These are phyloP conservation scores for Spathaspora arborariae DNA, from an alignment of 805 yeast genomes.

Conservation along the genomic window DNA sequence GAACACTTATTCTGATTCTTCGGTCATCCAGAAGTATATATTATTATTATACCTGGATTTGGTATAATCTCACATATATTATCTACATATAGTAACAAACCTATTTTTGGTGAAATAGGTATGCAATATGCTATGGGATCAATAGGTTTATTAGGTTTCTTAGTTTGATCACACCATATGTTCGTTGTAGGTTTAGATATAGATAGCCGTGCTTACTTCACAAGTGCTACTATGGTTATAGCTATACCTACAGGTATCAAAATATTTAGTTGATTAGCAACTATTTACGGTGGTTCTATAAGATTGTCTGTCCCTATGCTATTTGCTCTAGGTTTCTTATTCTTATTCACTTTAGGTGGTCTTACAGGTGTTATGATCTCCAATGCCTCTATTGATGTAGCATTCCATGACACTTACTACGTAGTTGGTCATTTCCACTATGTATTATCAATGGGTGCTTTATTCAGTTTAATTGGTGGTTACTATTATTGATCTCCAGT, in stretches of 20 bases:
- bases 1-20: too few relatives aligned
- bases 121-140: constrained; percentile 4
- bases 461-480: not conserved
- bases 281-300: too few relatives aligned
- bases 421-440: not conserved
- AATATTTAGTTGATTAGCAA: not conserved
- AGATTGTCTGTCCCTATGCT: too few relatives aligned
- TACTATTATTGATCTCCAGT: not conserved
- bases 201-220: constrained; percentile 15
- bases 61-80: constrained; percentile 1
- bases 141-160: not conserved
- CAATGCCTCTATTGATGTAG: not conserved
- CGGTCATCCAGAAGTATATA: not conserved
- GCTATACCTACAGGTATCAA: not conserved
- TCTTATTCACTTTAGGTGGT: not conserved
- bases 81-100: not conserved
- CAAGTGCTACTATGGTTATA: not conserved
- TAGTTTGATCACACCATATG: constrained; percentile 16
- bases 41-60: not conserved
- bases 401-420: not conserved
- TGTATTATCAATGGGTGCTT: not conserved
- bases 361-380: not conserved
- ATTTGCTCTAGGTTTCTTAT: not conserved
- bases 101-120: constrained; percentile 1
- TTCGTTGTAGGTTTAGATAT: constrained; percentile 22